Conservation (phyloP, 768 basidiomycete genomes). For the Lentinula boryana region DNA sequence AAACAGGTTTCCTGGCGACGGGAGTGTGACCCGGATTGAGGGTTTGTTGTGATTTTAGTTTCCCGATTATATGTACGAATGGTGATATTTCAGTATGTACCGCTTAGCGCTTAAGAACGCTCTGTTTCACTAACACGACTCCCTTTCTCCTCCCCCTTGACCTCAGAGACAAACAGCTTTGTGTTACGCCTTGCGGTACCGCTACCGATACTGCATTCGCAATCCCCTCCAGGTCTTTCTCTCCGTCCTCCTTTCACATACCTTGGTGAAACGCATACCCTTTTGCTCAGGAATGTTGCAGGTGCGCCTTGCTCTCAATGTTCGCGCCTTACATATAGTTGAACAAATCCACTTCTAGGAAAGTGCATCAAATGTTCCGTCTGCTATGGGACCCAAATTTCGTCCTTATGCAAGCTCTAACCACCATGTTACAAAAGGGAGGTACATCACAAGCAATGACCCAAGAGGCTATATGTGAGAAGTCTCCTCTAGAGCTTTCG, state of each 20-base stretch:
- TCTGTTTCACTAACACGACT: not conserved
- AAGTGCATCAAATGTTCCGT: slow-evolving; percentile 1
- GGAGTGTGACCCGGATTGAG: slow-evolving; percentile 36
- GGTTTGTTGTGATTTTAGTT: slow-evolving; percentile 12
- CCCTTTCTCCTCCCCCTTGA: not conserved
- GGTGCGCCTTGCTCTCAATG: slow-evolving; percentile 21
- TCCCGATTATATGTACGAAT: slow-evolving; percentile 6
- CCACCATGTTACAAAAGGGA: slow-evolving; percentile 79
- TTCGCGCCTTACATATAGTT: slow-evolving; percentile 2
- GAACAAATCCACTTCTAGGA: not conserved
- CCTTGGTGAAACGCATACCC: not conserved
- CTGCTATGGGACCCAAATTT: slow-evolving; percentile 37
- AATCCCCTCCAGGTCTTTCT: not conserved
- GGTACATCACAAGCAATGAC: slow-evolving; percentile 89
- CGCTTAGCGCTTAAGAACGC: slow-evolving; percentile 2
- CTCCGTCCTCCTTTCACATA: not conserved
- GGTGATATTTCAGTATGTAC: slow-evolving; percentile 1
- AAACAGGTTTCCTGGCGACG: slow-evolving; percentile 30
- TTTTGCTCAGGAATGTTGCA: slow-evolving; percentile 29
- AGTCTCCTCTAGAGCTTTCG: not conserved
- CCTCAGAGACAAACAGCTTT: not conserved
- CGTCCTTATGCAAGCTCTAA: slow-evolving; percentile 70
- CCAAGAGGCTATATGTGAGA: slow-evolving; percentile 83
- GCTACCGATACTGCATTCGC: not conserved
- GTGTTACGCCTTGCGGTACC: not conserved